Conservation (phyloP, 306 rosid species). For the Malus domestica region DNA sequence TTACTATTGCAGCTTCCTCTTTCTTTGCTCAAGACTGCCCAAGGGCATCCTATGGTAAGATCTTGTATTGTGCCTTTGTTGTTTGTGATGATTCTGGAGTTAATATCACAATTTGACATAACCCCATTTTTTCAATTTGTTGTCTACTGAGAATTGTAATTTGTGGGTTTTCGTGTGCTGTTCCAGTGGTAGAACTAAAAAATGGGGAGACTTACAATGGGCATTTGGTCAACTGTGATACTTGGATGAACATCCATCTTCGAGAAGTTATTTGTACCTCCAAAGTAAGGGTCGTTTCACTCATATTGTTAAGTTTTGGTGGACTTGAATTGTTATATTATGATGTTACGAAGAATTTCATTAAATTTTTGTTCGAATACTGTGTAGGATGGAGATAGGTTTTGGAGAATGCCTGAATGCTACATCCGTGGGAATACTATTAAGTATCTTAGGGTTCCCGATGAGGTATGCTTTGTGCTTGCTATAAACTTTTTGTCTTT, state of each 20-base stretch:
- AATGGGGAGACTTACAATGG: constrained; percentile 99
- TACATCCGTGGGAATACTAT: constrained; percentile 94
- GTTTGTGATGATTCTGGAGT: neutral
- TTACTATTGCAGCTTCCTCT: constrained; percentile 70
- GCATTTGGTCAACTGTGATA: constrained; percentile 94
- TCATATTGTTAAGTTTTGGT: neutral
- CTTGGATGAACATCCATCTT: constrained; percentile 99
- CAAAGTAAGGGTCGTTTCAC: constrained; percentile 40
- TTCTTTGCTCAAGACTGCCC: constrained; percentile 88
- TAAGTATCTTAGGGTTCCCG: constrained; percentile 96
- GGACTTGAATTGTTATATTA: neutral
- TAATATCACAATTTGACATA: neutral
- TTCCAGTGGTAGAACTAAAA: constrained; percentile 88
- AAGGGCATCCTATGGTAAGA: constrained; percentile 89
- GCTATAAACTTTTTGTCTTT: neutral
- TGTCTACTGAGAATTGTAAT: constrained; percentile 12
- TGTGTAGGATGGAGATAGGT: constrained; percentile 89
- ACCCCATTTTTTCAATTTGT: neutral
- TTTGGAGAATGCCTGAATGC: constrained; percentile 99
- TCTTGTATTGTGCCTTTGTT: neutral
- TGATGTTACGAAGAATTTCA: neutral
- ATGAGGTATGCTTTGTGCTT: constrained; percentile 51
- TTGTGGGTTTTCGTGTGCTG: constrained; percentile 7
- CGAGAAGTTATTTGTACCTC: constrained; percentile 98
- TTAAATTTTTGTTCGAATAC: neutral